Evolutionary conservation across 441 rosid species (phyloP), one percentile per base, ranked within the genome.

Genomic region (Jatropha multifida): DNA sequence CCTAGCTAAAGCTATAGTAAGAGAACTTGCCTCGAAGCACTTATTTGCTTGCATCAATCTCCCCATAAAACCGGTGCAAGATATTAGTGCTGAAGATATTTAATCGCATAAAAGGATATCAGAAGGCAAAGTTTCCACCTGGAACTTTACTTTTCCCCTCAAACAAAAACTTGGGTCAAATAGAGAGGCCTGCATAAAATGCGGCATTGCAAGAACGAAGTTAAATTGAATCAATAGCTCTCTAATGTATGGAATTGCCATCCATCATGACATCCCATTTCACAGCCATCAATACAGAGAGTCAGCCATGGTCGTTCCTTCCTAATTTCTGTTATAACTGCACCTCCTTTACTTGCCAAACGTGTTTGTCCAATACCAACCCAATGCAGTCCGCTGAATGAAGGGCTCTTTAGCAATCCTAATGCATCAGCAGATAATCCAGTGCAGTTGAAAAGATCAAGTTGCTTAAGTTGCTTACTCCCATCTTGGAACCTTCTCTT

Each of bases 181-280:
- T 32, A 58, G 62, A 20, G 20, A 32, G 38, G 27, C 61, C 23
- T 20, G 14, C 18, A 42, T 58, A 40, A 60, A 60, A 11, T 72
- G 27, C 68, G 60, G 41, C 15, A 15, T 42, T 18, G 54, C 18
- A 41, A 15, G 10, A 27, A 61, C 9, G 10, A 51, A 61, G 60
- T 52, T 52, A 23, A 65, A 4, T 15, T 3, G 63, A 40, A 76
- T 72, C 58, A 72, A 52, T 4, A 44, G 11, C 20, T 17, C 69
- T 71, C 67, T 65, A 62, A 69, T 67, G 32, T 62, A 76, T 88
- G 94, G 65, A 78, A 84, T 48, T 85, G 85, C 94, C 92, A 90
- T 73, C 91, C 89, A 80, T 86, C 90, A 77, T 71, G 82, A 77
- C 90, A 91, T 78, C 90, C 90, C 78, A 89, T 86, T 83, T 89